Conservation (phyloP, 139 green algal genomes). For the Raphidocelis subcapitata region DNA sequence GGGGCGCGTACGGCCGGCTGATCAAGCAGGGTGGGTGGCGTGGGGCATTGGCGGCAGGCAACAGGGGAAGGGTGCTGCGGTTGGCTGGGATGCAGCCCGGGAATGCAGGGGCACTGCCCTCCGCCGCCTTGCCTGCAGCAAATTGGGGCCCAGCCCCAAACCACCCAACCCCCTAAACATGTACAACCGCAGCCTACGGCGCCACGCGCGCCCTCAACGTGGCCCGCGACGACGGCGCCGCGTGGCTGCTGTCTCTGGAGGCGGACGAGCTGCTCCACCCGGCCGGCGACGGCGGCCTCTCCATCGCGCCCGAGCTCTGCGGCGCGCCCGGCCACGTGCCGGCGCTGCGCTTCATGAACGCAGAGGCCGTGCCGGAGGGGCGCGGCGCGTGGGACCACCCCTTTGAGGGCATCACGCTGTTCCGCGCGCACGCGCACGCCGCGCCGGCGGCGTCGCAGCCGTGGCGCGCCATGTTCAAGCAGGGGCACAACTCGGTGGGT, state of each 20-base stretch:
- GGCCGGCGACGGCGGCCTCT: neutral
- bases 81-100: no score
- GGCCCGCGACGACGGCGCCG: slow-evolving; percentile 22
- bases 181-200: slow-evolving; percentile 16
- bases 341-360: slow-evolving; percentile 47
- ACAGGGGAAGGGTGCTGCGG: no score
- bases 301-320: slow-evolving; percentile 26
- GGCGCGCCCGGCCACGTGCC: slow-evolving; percentile 3
- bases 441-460: slow-evolving; percentile 15
- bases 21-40: slow-evolving; percentile 50
- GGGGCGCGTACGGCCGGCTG: slow-evolving; percentile 63
- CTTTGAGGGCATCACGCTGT: slow-evolving; percentile 59
- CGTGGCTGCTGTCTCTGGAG: slow-evolving; percentile 55
- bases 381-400: slow-evolving; percentile 43
- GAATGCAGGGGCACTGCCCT: no score
- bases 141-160: no score
- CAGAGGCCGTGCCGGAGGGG: slow-evolving; percentile 54
- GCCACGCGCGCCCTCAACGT: slow-evolving; percentile 21
- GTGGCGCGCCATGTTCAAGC: slow-evolving; percentile 23
- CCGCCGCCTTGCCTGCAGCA: no score
- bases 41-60: no score
- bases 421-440: slow-evolving; percentile 59
- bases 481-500: slow-evolving; percentile 10
- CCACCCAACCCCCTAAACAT: no score
- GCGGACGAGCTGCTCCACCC: slow-evolving; percentile 56